Evolutionary conservation across 2,329 filamentous ascomycete genomes (phyloP).

Genomic region (Cordyceps militaris): DNA sequence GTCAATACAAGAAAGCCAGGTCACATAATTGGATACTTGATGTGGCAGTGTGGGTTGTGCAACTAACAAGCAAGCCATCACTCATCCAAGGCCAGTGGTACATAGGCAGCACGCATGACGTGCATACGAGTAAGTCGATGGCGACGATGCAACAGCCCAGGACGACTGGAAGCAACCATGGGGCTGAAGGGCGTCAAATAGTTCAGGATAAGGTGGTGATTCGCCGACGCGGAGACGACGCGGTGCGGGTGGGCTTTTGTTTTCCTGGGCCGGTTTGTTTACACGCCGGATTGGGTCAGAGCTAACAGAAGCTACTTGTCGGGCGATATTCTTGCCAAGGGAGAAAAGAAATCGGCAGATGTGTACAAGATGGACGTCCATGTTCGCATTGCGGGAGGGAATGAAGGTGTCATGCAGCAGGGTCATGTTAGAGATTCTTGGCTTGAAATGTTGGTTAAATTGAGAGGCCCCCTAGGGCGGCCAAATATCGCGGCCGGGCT

Average conservation of each 20-base stretch:
- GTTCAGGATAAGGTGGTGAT: constrained; percentile 5
- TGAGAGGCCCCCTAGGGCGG: background rate
- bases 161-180: background rate
- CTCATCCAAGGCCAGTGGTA: background rate
- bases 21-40: background rate
- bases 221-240: constrained; percentile 8
- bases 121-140: background rate
- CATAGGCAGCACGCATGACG: background rate
- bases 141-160: background rate
- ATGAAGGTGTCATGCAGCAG: background rate
- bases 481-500: constrained; percentile 8
- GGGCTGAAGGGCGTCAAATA: too few relatives aligned
- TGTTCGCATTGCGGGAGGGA: background rate
- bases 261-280: constrained; percentile 1
- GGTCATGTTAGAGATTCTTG: background rate
- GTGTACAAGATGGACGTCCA: background rate
- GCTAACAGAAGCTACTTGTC: constrained; percentile 10
- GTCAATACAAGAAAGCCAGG: background rate
- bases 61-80: background rate
- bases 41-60: background rate
- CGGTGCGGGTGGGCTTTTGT: constrained; percentile 10
- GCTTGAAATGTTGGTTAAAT: constrained; percentile 4
- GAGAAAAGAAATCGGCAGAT: background rate
- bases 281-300: constrained; percentile 9
- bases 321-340: background rate